Base-by-base conservation (phyloP, 2,329 filamentous ascomycete genomes). In the Exophiala aquamarina region DNA sequence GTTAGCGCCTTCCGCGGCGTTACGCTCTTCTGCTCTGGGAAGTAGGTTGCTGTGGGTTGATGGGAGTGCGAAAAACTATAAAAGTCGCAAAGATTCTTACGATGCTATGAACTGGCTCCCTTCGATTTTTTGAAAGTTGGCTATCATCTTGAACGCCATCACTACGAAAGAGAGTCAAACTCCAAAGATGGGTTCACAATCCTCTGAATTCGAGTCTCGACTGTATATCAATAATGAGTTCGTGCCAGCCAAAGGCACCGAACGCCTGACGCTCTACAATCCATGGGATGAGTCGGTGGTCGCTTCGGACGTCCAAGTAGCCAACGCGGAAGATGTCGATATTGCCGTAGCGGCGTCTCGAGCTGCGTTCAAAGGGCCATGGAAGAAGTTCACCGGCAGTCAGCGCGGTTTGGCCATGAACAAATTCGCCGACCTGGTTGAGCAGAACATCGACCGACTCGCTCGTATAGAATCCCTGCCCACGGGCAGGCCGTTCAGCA, bases 401-500 rank as follows among this genome's bases (percentile, higher is more conserved):
- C 56, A 59, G 23, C 52, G 61, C 10, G 57, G 53, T 18, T 47
- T 26, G 21, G 41, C 59, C 20, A 54, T 61, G 48, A 43, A 44
- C 20, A 62, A 63, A 64, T 78, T 91, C 21, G 83, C 63, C 13
- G 60, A 63, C 37, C 50, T 65, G 36, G 37, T 63, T 18, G 61
- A 65, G 9, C 32, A 61, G 29, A 44, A 64, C 23, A 41, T 42
- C 33, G 57, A 64, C 20, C 46, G 50, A 38, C 47, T 65, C 8
- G 62, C 63, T 3, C 58, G 49, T 9, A 56, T 65, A 18, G 61
- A 64, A 9, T 55, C 61, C 2, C 57, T 60, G 47, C 57, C 64
- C 20, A 64, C 60, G 23, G 70, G 70, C 51, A 89, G 90, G 66
- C 83, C 86, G 3, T 87, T 86, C 64, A 67, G 72, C 2, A 78